Evolutionary conservation across 192 early-diverging fungal species (phyloP).

Genomic region (Coemansia sp.): DNA sequence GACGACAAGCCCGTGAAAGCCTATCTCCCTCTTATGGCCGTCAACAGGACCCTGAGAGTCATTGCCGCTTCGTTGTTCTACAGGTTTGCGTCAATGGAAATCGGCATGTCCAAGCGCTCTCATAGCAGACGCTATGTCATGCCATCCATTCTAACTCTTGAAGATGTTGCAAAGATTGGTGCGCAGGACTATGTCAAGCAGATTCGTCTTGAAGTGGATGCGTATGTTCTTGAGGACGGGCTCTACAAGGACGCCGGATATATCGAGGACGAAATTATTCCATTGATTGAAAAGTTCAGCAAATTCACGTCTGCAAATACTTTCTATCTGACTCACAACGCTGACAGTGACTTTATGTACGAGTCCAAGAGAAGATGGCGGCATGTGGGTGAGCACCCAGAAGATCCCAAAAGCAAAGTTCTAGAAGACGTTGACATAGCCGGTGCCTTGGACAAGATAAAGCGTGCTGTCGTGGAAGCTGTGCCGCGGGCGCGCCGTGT

Average conservation of each 20-base stretch:
- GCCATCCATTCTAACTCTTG: background rate
- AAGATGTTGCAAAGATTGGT: constrained; percentile 5
- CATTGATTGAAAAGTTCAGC: constrained; percentile 4
- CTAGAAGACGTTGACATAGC: background rate
- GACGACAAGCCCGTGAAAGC: background rate
- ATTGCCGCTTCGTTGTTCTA: constrained; percentile 25
- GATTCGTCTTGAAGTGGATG: constrained; percentile 11
- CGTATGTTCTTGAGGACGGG: constrained; percentile 2
- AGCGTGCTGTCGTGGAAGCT: background rate
- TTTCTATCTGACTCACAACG: background rate
- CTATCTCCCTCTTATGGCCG: constrained; percentile 10
- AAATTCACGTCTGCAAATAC: constrained; percentile 5
- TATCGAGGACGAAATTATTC: background rate
- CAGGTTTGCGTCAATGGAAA: constrained; percentile 1
- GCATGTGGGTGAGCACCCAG: background rate
- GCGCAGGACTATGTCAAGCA: constrained; percentile 15
- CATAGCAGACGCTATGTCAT: background rate
- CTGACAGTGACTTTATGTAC: background rate
- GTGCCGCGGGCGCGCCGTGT: background rate
- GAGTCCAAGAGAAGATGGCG: background rate
- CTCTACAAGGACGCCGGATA: background rate
- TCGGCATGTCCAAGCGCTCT: background rate
- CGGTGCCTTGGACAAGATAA: background rate
- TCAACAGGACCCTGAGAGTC: constrained; percentile 20
- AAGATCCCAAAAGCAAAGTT: background rate